Conservation (phyloP, 192 early-diverging fungal genomes). For the Rhizophagus prolifer region DNA sequence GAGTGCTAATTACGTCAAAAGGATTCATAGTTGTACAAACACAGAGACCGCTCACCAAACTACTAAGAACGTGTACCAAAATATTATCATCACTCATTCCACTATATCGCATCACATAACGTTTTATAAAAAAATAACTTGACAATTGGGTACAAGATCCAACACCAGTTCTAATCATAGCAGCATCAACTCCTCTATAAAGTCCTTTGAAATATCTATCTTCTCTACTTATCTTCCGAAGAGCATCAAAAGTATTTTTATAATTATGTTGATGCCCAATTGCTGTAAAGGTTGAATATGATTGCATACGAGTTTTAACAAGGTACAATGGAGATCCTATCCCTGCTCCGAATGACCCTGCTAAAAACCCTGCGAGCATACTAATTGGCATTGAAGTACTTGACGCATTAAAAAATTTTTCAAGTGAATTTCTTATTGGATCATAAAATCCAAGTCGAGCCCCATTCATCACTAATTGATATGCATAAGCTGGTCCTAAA, state of each 20-base stretch:
- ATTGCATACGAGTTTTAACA: slow-evolving; percentile 87
- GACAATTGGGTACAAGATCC: slow-evolving; percentile 90
- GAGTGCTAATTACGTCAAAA: slow-evolving; percentile 92
- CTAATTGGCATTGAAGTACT: slow-evolving; percentile 51
- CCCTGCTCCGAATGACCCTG: slow-evolving; percentile 79
- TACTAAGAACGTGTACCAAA: slow-evolving; percentile 71
- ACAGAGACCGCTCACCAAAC: slow-evolving; percentile 79
- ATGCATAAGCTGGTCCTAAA: slow-evolving; percentile 73
- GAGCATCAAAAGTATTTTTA: slow-evolving; percentile 60
- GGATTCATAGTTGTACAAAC: slow-evolving; percentile 94
- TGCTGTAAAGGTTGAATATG: slow-evolving; percentile 63
- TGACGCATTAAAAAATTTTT: slow-evolving; percentile 41
- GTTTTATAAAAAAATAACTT: slow-evolving; percentile 83
- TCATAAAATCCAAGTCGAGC: slow-evolving; percentile 90
- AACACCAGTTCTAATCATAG: slow-evolving; percentile 85
- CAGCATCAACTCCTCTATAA: slow-evolving; percentile 85
- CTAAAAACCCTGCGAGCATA: slow-evolving; percentile 69
- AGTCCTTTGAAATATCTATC: slow-evolving; percentile 75
- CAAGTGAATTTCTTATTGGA: slow-evolving; percentile 67
- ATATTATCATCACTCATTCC: slow-evolving; percentile 55
- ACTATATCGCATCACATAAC: slow-evolving; percentile 55
- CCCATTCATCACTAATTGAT: slow-evolving; percentile 93
- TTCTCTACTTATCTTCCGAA: slow-evolving; percentile 62
- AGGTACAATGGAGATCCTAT: slow-evolving; percentile 86
- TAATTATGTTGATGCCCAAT: slow-evolving; percentile 90